A percentile compares a stretch with the other conserved stretches of the same genome.
Conservation (phyloP, 1,284 basidiomycete genomes). For the Hemileia vastatrix region DNA sequence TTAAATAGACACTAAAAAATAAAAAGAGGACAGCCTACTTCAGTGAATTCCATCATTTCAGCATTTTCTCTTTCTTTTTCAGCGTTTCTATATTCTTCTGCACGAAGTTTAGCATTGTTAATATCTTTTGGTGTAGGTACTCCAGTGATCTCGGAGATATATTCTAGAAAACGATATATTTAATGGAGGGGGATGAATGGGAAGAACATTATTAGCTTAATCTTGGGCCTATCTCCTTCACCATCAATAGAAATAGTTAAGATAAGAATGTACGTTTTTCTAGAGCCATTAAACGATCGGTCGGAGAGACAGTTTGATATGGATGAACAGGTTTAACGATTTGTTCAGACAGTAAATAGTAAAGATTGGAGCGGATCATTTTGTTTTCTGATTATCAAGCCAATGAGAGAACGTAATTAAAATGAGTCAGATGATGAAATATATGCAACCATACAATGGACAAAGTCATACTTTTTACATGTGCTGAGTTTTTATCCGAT, state of each 20-base stretch:
- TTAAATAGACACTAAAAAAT: not conserved
- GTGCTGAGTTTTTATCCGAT: constrained; percentile 1
- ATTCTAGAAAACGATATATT: not conserved
- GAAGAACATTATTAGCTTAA: too few species aligned
- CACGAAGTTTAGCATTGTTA: constrained; percentile 1
- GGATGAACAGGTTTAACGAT: constrained; percentile 12
- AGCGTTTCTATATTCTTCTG: not conserved
- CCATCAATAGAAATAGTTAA: too few species aligned
- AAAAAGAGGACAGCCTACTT: not conserved
- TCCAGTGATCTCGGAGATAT: constrained; percentile 7
- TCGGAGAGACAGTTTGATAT: constrained; percentile 5
- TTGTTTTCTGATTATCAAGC: constrained; percentile 2
- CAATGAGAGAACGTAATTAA: too few species aligned
- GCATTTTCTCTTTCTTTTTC: constrained; percentile 1
- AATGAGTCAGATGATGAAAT: not conserved
- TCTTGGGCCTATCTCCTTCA: too few species aligned
- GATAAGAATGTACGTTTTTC: constrained; percentile 18
- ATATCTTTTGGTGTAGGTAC: constrained; percentile 14
- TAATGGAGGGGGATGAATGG: not conserved
- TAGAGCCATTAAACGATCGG: constrained; percentile 4
- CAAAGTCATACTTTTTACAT: not conserved
- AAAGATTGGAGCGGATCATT: constrained; percentile 15
- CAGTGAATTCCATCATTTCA: constrained; percentile 9
- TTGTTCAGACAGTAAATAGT: constrained; percentile 11
- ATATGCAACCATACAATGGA: not conserved